These are phyloP conservation scores for Diaporthe vaccinii DNA, from an alignment of 2,329 filamentous ascomycete genomes.

Conservation along the genomic window DNA sequence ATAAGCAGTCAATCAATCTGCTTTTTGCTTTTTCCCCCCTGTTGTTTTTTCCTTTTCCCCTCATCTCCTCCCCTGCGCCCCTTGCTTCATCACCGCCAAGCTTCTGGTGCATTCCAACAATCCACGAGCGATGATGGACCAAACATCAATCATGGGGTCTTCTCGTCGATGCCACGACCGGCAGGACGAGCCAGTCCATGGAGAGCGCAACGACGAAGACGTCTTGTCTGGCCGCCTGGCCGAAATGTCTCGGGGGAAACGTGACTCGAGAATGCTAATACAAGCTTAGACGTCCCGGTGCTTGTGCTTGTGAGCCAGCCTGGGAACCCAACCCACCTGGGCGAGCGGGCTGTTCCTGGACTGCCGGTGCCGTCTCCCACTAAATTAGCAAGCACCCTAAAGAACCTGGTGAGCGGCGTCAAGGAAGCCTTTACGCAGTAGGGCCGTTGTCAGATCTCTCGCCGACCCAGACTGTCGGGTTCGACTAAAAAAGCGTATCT, in stretches of 20 bases:
- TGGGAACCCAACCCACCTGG: conserved; percentile 32
- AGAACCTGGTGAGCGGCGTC: conserved; percentile 40
- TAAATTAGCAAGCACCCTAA: conserved; percentile 41
- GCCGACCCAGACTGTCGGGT: conserved; percentile 55
- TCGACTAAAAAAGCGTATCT: conserved; percentile 54
- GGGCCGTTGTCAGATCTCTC: conserved; percentile 54
- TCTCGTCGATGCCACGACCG: not conserved
- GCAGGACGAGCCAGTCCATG: not conserved
- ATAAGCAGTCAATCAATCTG: not conserved
- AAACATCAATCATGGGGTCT: not conserved
- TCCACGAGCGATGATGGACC: not conserved
- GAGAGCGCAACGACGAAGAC: not conserved
- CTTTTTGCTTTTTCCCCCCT: not conserved
- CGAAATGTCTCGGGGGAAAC: conserved; percentile 9
- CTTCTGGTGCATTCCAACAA: not conserved
- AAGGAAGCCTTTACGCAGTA: conserved; percentile 43
- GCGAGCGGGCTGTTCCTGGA: conserved; percentile 37
- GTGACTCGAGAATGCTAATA: conserved; percentile 17
- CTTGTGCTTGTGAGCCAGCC: conserved; percentile 19
- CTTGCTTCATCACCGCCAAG: conserved; percentile 25
- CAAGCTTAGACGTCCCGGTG: conserved; percentile 21
- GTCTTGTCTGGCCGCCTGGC: not conserved
- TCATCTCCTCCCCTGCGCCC: not conserved
- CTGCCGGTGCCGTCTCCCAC: conserved; percentile 40
- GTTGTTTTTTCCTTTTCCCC: not conserved